Base-by-base conservation (phyloP, 371 early-diverging fungal genomes). In the Mycotypha africana region DNA sequence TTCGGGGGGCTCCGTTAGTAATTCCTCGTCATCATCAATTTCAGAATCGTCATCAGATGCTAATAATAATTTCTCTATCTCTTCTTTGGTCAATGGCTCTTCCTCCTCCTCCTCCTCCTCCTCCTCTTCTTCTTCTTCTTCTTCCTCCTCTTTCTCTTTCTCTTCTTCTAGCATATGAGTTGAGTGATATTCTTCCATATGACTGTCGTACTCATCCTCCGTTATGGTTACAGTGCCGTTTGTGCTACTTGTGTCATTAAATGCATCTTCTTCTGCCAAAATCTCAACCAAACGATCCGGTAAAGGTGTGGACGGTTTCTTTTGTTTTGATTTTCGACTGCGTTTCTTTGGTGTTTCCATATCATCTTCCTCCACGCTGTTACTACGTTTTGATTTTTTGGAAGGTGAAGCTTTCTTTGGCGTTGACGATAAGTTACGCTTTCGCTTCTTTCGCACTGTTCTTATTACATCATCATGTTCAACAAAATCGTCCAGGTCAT, bases 101-200 rank as follows among this genome's bases (percentile, higher is more conserved):
- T 42, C 45, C 14, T 39, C 39, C n/a, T 45, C 38, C 23, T 33
- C 32, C 14, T 45, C 45, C 2, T 41, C 53, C 2, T 47, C 49
- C 2, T 47, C 59, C n/a, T 60, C 63, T 9, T 65, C 72, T 4
- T 40, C 38, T n/a, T 65, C 65, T 6, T 58, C 56, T 14, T 64
- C 59, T n/a, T n/a, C n/a, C n/a, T n/a, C n/a, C n/a, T n/a, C n/a
- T n/a, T n/a, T n/a, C 5, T 62, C 64, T 9, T 51, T 51, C n/a
- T 57, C 61, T 14, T 54, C 54, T 32, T 62, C 66, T n/a, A n/a
- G n/a, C n/a, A n/a, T n/a, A n/a, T n/a, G n/a, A n/a, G n/a, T n/a
- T n/a, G n/a, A n/a, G n/a, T n/a, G n/a, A n/a, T n/a, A n/a, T n/a
- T n/a, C n/a, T n/a, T n/a, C n/a, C n/a, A n/a, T n/a, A n/a, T n/a